Percentiles rank a stretch among this genome's conserved stretches.
Conservation (phyloP, 2,329 filamentous ascomycete species). For the Colletotrichum sp. region DNA sequence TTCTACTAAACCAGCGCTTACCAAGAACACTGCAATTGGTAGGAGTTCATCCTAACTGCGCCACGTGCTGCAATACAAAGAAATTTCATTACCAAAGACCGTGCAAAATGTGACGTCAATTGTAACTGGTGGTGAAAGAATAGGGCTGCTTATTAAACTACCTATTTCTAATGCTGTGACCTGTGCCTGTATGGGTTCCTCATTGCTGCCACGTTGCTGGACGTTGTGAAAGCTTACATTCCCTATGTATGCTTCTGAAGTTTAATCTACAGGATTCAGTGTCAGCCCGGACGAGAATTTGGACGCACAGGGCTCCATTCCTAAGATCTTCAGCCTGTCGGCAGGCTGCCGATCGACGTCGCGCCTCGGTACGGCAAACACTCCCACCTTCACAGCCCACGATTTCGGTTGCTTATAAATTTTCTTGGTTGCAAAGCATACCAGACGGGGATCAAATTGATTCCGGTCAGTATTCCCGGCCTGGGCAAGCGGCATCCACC, state of each 20-base stretch:
- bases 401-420: too few species aligned
- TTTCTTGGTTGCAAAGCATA: too few species aligned
- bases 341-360: neutral
- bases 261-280: neutral
- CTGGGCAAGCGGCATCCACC: too few species aligned
- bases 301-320: neutral
- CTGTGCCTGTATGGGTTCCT: too few species aligned
- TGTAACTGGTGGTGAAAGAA: too few species aligned
- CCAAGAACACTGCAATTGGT: neutral
- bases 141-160: too few species aligned
- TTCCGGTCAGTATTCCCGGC: too few species aligned
- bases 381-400: too few species aligned
- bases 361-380: too few species aligned
- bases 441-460: too few species aligned
- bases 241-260: neutral
- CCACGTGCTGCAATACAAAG: neutral
- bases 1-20: neutral
- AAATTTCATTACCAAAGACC: neutral
- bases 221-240: neutral
- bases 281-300: neutral
- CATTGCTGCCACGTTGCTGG: too few species aligned
- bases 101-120: neutral
- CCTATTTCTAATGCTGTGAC: too few species aligned
- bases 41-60: constrained; percentile 1
- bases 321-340: neutral